Evolutionary conservation across 768 basidiomycete species (phyloP).

Genomic region (Trametes villosa): DNA sequence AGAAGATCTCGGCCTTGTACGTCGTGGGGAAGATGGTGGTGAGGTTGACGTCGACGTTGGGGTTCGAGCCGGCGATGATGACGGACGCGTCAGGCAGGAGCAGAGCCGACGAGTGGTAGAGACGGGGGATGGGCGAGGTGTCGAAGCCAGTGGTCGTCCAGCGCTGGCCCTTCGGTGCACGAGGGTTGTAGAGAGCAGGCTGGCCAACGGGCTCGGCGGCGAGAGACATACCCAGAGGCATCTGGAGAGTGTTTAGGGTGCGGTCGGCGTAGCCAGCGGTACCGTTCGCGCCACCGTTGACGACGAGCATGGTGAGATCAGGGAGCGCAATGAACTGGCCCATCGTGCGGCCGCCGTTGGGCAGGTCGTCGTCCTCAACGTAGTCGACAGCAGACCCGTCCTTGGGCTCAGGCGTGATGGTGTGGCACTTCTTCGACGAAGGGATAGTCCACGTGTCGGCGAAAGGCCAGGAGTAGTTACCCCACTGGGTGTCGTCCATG

Average conservation of each 20-base stretch:
- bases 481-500: slow-evolving; percentile 74
- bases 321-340: slow-evolving; percentile 88
- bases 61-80: slow-evolving; percentile 90
- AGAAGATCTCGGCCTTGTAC: slow-evolving; percentile 87
- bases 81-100: slow-evolving; percentile 88
- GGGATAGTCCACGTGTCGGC: slow-evolving; percentile 77
- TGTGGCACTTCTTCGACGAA: slow-evolving; percentile 73
- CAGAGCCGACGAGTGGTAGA: slow-evolving; percentile 94
- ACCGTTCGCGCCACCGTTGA: slow-evolving; percentile 85
- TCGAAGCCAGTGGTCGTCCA: slow-evolving; percentile 73
- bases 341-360: slow-evolving; percentile 76
- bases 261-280: slow-evolving; percentile 82
- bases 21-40: slow-evolving; percentile 71
- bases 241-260: slow-evolving; percentile 45
- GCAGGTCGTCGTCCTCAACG: slow-evolving; percentile 75
- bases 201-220: slow-evolving; percentile 78
- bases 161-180: slow-evolving; percentile 66
- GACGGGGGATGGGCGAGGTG: slow-evolving; percentile 67
- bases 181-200: slow-evolving; percentile 86
- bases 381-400: slow-evolving; percentile 67
- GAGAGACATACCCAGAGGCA: slow-evolving; percentile 75
- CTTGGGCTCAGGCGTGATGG: slow-evolving; percentile 83
- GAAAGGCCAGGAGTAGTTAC: slow-evolving; percentile 74
- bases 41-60: slow-evolving; percentile 80
- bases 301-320: slow-evolving; percentile 73